Conservation (phyloP, 345 rosid species). For the Populus tremula region DNA sequence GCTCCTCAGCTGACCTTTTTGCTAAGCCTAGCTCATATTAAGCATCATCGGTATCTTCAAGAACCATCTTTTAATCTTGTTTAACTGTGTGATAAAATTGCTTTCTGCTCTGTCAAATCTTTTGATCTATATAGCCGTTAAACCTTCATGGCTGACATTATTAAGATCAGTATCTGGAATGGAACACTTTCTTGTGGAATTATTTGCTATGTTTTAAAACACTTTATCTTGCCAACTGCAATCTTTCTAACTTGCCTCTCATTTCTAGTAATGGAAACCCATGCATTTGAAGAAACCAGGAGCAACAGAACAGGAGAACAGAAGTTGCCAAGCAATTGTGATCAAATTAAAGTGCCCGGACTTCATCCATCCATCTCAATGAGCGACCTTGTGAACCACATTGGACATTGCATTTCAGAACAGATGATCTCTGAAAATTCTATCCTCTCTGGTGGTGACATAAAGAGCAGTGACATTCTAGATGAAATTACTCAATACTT, state of each 20-base stretch:
- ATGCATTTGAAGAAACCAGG: conserved; percentile 38
- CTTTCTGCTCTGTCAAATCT: no score
- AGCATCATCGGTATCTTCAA: not conserved
- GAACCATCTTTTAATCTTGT: not conserved
- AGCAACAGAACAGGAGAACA: conserved; percentile 18
- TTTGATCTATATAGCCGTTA: not conserved
- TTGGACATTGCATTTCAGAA: conserved; percentile 60
- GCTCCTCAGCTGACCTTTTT: not conserved
- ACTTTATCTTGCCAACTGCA: not conserved
- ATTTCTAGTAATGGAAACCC: conserved; percentile 50
- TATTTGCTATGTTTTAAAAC: not conserved
- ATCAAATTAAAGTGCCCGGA: conserved; percentile 76
- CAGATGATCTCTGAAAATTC: conserved; percentile 51
- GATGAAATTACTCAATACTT: conserved; percentile 74
- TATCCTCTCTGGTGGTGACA: conserved; percentile 21
- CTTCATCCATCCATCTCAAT: conserved; percentile 83
- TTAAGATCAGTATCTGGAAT: not conserved
- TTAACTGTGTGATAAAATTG: not conserved
- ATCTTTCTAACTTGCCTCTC: not conserved
- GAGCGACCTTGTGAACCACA: conserved; percentile 76
- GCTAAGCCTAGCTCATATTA: not conserved
- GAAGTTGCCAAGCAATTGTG: conserved; percentile 46
- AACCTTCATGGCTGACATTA: not conserved
- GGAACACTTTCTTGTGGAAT: not conserved
- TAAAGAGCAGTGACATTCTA: conserved; percentile 41